Base-by-base conservation (phyloP, 331 rosid genomes). In the Quercus tomentella region DNA sequence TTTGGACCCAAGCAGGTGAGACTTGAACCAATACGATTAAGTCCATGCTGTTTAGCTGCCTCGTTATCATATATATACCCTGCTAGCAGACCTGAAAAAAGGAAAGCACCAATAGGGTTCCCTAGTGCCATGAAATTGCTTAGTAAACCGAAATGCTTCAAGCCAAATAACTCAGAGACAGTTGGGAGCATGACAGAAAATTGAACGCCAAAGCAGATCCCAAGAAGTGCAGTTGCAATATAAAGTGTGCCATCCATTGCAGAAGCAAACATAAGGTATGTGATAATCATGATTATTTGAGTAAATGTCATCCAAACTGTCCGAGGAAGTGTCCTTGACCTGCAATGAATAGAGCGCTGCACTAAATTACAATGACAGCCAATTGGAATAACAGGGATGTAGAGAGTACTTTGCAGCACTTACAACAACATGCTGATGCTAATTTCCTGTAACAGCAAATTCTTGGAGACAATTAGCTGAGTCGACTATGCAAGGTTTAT, bases 251-350 rank as follows among this genome's bases (percentile, higher is more conserved):
- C 92, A 3, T 82, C 79, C 51, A 90, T 70, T 7, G 90, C 94
- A 74, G 78, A 85, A 75, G 98, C 92, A 81, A 93, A 89, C n/a
- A 91, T 30, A 41, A 89, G 84, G 87, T 90, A 90, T 41, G 83
- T 41, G 28, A 88, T 69, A 21, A 86, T 86, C 97, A 92, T 92
- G 31, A 88, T 49, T 58, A 86, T 72, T 77, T 90, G 92, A 23
- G 97, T 79, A 84, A 80, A 82, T 54, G 98, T 86, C 91, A 92
- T 92, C 97, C 98, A 92, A 49, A 88, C 66, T 3, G 96, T 92
- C 75, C 94, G 76, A 8, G 98, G 98, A 30, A 87, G 76, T 16
- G 88, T 85, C 76, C 35, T 88, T 16, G 73, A 66, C 89, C 92
- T 88, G 82, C 74, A 76, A 74, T 74, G 54, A 65, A 37, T 57